Conservation (phyloP, 768 basidiomycete species). For the Mycena epipterygia region DNA sequence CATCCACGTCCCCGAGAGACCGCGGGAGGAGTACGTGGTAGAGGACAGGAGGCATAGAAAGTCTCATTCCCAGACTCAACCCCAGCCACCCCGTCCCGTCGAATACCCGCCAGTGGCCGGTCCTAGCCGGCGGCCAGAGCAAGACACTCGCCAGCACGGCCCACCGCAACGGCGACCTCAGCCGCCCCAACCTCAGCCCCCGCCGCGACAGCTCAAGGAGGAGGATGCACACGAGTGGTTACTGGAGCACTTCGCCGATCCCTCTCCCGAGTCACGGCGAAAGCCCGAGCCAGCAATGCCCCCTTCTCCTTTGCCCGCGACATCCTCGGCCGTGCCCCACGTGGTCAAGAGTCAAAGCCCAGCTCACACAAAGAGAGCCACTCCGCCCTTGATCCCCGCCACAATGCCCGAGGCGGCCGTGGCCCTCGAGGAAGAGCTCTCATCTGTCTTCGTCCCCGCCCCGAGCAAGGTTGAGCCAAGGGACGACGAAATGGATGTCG, state of each 20-base stretch:
- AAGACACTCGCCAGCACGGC: constrained; percentile 19
- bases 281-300: constrained; percentile 26
- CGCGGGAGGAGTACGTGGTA: constrained; percentile 23
- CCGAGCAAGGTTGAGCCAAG: constrained; percentile 49
- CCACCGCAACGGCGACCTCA: constrained; percentile 24
- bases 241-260: constrained; percentile 64
- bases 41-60: constrained; percentile 29
- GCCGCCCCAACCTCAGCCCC: not conserved
- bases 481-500: constrained; percentile 60
- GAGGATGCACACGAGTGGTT: constrained; percentile 75
- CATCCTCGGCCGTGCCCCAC: constrained; percentile 34
- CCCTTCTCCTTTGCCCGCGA: constrained; percentile 44
- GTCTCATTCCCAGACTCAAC: constrained; percentile 14
- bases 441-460: constrained; percentile 48
- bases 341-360: constrained; percentile 45
- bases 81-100: constrained; percentile 7
- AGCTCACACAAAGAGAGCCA: constrained; percentile 38
- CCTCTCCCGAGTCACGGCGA: constrained; percentile 38
- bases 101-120: constrained; percentile 12
- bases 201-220: constrained; percentile 45
- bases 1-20: constrained; percentile 34
- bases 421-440: constrained; percentile 62
- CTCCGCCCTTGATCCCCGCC: constrained; percentile 37
- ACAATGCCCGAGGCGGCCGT: constrained; percentile 52
- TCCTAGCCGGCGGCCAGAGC: constrained; percentile 23